Conservation (phyloP, 306 rosid species). For the Quercus engelmannii region DNA sequence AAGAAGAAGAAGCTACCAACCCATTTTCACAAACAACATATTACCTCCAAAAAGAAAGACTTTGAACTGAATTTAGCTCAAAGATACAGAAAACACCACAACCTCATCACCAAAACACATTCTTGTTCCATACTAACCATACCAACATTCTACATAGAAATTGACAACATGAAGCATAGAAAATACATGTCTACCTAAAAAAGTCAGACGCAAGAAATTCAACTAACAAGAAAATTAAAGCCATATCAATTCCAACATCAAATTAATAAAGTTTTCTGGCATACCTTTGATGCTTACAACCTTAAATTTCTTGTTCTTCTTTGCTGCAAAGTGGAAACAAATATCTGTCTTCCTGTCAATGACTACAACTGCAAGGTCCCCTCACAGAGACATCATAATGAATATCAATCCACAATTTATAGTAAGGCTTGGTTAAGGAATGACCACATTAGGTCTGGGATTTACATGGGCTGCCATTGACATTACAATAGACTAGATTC, state of each 20-base stretch:
- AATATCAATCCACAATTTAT: not conserved
- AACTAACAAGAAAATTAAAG: constrained; percentile 9
- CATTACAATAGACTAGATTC: not conserved
- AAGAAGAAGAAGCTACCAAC: not conserved
- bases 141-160: constrained; percentile 1
- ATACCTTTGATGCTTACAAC: not conserved
- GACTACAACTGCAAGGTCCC: not conserved
- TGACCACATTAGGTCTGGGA: not conserved
- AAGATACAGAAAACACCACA: constrained; percentile 11
- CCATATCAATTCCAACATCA: constrained; percentile 16
- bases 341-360: constrained; percentile 6
- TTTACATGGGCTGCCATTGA: constrained; percentile 27
- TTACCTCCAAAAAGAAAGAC: not conserved
- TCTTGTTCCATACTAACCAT: not conserved
- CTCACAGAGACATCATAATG: not conserved
- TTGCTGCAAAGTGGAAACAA: constrained; percentile 10
- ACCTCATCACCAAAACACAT: not conserved
- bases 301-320: constrained; percentile 14
- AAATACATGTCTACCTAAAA: not conserved
- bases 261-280: constrained; percentile 3
- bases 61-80: constrained; percentile 3
- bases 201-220: constrained; percentile 7
- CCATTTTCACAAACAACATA: constrained; percentile 11
- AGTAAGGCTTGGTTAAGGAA: constrained; percentile 13
- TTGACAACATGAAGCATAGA: constrained; percentile 5